These are phyloP conservation scores for Auricularia cornea DNA, from an alignment of 768 basidiomycete genomes.

Conservation along the genomic window DNA sequence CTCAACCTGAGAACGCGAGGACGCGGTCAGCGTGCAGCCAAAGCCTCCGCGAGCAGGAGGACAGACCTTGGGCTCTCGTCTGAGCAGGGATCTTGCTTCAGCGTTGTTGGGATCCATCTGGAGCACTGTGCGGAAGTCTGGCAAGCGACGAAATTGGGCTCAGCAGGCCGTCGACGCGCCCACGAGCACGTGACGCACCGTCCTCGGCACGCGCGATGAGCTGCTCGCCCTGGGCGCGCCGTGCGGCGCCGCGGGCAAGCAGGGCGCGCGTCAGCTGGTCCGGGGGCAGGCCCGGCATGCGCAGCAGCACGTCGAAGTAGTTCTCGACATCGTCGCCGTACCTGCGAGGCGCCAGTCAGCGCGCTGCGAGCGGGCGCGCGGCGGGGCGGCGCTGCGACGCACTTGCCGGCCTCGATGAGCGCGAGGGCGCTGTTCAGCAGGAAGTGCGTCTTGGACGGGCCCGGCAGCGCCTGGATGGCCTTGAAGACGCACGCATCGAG, in stretches of 20 bases:
- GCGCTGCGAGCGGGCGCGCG: neutral
- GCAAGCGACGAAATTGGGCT: neutral
- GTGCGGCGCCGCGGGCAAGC: conserved; percentile 50
- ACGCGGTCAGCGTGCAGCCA: neutral
- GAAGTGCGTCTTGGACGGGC: conserved; percentile 39
- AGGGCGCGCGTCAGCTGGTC: conserved; percentile 46
- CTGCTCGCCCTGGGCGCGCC: conserved; percentile 45
- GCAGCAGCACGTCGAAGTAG: conserved; percentile 57
- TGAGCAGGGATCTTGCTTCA: conserved; percentile 34
- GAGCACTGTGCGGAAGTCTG: conserved; percentile 53
- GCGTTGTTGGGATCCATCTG: conserved; percentile 53
- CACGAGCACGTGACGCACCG: conserved; percentile 30
- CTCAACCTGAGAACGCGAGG: conserved; percentile 16
- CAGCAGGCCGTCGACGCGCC: neutral
- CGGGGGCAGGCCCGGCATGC: conserved; percentile 47
- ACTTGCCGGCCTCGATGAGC: conserved; percentile 44
- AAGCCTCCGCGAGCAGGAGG: neutral
- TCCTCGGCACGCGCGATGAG: conserved; percentile 51
- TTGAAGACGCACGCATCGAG: neutral
- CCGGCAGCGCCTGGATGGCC: conserved; percentile 39
- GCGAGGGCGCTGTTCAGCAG: conserved; percentile 41
- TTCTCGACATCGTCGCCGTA: conserved; percentile 58
- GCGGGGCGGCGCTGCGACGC: conserved; percentile 14
- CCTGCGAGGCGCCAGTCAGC: conserved; percentile 22
- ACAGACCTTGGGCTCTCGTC: conserved; percentile 13